A percentile compares a stretch with the other conserved stretches of the same genome.
phyloP scores from a whole-genome alignment of 352 stramenopile species.

The Phytophthora lateralis region DNA sequence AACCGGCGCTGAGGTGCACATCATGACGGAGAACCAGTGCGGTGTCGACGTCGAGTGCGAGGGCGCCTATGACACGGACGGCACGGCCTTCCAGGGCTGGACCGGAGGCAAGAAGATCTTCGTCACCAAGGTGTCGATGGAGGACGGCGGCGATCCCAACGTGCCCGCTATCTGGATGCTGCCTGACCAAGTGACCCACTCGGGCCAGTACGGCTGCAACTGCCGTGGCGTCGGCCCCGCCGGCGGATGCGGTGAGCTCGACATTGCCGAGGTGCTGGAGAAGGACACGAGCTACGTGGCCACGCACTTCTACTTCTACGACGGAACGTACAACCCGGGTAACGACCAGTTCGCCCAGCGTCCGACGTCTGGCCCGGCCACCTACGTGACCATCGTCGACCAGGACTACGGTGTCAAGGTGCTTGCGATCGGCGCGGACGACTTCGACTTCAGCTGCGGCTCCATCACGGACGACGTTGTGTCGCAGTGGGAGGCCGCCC shows the following conservation, averaged over 20 bases:
- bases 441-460: constrained; percentile 68
- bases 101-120: constrained; percentile 83
- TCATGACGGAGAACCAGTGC: constrained; percentile 71
- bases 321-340: constrained; percentile 54
- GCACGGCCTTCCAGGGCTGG: constrained; percentile 70
- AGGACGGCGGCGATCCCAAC: constrained; percentile 42
- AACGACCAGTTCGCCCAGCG: constrained; percentile 69
- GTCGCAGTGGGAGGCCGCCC: constrained; percentile 54
- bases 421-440: constrained; percentile 52
- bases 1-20: constrained; percentile 77
- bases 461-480: constrained; percentile 61
- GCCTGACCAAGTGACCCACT: constrained; percentile 68
- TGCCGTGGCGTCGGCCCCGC: constrained; percentile 66
- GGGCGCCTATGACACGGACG: constrained; percentile 73
- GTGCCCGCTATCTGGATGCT: constrained; percentile 82
- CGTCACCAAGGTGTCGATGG: constrained; percentile 71
- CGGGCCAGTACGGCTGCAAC: constrained; percentile 85
- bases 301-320: constrained; percentile 87
- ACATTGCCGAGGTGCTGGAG: constrained; percentile 77
- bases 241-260: constrained; percentile 78
- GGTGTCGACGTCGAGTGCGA: constrained; percentile 55
- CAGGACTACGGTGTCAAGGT: constrained; percentile 72
- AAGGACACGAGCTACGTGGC: constrained; percentile 64
- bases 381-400: constrained; percentile 80
- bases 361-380: constrained; percentile 48